These are phyloP conservation scores for Nematodospora valgi DNA, from an alignment of 805 yeast species.

Conservation along the genomic window DNA sequence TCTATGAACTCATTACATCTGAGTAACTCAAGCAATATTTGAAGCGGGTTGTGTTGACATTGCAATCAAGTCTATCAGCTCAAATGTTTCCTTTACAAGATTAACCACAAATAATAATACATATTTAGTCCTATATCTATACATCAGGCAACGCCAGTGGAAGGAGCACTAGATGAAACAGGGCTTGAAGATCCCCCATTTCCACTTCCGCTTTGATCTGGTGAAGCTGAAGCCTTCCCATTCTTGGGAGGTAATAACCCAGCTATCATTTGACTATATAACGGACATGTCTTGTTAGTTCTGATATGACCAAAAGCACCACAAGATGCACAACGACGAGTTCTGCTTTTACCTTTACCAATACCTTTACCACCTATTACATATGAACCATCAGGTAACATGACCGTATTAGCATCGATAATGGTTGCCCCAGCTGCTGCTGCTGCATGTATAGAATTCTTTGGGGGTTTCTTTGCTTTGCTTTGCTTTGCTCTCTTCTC, in stretches of 20 bases:
- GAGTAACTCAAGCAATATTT: too few relatives aligned
- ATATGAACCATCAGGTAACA: slow-evolving; percentile 41
- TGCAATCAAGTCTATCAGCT: too few relatives aligned
- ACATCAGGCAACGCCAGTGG: too few relatives aligned
- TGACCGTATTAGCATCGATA: slow-evolving; percentile 41
- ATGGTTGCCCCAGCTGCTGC: slow-evolving; percentile 42
- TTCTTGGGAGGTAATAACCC: slow-evolving; percentile 16
- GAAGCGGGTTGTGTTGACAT: too few relatives aligned
- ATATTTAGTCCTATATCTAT: too few relatives aligned
- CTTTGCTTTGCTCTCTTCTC: slow-evolving; percentile 55
- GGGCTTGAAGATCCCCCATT: background rate
- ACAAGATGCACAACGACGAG: slow-evolving; percentile 89
- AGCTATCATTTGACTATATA: slow-evolving; percentile 49
- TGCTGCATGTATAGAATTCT: slow-evolving; percentile 36
- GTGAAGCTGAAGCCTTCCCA: slow-evolving; percentile 4
- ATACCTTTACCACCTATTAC: slow-evolving; percentile 63
- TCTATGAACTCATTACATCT: too few relatives aligned
- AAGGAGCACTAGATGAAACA: too few relatives aligned
- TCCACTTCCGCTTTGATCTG: slow-evolving; percentile 1
- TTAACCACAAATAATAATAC: too few relatives aligned
- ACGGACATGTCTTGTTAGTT: slow-evolving; percentile 88
- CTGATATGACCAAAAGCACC: slow-evolving; percentile 94
- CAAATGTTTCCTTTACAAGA: too few relatives aligned
- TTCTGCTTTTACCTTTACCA: slow-evolving; percentile 68
- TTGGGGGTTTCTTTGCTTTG: slow-evolving; percentile 30